phyloP scores from a whole-genome alignment of 2,329 filamentous ascomycete genomes.

The Aureobasidium sp. region DNA sequence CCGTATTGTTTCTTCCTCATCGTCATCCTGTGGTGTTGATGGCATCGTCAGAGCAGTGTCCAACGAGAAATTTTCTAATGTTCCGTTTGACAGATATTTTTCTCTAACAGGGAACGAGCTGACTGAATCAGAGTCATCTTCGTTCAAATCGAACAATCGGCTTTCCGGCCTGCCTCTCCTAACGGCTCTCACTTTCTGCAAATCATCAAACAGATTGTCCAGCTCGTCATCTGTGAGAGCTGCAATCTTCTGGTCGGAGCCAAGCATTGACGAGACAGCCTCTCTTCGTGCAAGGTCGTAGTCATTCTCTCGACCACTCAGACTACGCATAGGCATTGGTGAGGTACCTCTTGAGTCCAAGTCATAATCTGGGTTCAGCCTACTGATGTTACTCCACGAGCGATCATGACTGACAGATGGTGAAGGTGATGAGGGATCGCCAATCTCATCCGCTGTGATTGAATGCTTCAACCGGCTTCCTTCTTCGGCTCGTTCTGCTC shows the following conservation, averaged over 20 bases:
- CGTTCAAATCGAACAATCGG: conserved; percentile 42
- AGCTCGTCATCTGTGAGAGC: conserved; percentile 89
- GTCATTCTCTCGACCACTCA: conserved; percentile 67
- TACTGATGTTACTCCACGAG: conserved; percentile 55
- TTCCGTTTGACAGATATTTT: conserved; percentile 87
- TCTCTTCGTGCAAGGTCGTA: conserved; percentile 92
- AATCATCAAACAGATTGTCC: conserved; percentile 86
- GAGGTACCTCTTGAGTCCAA: conserved; percentile 71
- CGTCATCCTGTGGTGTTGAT: conserved; percentile 73
- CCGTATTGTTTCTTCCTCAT: conserved; percentile 67
- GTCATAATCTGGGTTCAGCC: conserved; percentile 70
- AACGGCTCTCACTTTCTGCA: conserved; percentile 79
- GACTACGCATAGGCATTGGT: conserved; percentile 54
- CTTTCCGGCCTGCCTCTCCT: conserved; percentile 59
- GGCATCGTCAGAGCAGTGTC: conserved; percentile 93
- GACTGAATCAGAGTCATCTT: conserved; percentile 77
- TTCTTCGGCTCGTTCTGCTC: conserved; percentile 81
- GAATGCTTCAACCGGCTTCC: conserved; percentile 78
- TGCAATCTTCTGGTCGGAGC: conserved; percentile 83
- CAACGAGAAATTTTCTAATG: conserved; percentile 85
- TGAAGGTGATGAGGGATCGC: conserved; percentile 47
- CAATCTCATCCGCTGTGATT: conserved; percentile 55
- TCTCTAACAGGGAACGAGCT: conserved; percentile 83
- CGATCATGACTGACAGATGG: conserved; percentile 52
- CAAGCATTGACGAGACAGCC: conserved; percentile 83